A percentile compares a stretch with the other conserved stretches of the same genome.
Evolutionary conservation across 1,139 yeast species (phyloP).

Genomic region (Taphrina flavorubra): DNA sequence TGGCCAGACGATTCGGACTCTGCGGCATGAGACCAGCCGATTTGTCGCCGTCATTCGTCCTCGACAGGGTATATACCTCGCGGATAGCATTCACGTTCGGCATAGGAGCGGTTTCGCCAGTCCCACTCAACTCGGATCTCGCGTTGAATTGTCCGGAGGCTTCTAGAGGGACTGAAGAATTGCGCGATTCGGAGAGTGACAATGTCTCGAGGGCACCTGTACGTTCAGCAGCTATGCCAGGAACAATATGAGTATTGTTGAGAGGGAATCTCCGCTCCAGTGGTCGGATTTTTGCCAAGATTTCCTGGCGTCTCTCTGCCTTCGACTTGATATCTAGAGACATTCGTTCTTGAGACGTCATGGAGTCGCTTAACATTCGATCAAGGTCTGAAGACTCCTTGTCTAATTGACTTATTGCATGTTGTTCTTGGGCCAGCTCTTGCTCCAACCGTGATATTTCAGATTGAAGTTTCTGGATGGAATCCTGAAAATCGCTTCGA

Average conservation of each 20-base stretch:
- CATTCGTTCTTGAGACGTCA: neutral
- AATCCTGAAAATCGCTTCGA: neutral
- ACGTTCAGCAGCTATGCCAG: neutral
- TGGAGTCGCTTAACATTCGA: neutral
- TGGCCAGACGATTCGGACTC: too few relatives aligned
- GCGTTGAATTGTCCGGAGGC: too few relatives aligned
- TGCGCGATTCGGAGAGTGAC: too few relatives aligned
- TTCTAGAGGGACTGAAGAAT: too few relatives aligned
- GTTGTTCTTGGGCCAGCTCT: constrained; percentile 13
- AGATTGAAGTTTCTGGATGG: neutral
- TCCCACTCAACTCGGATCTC: too few relatives aligned
- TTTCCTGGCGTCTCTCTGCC: neutral
- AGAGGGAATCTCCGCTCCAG: neutral
- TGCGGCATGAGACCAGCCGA: too few relatives aligned
- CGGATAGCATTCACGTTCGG: too few relatives aligned
- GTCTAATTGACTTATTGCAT: neutral
- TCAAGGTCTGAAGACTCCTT: neutral
- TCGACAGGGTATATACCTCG: too few relatives aligned
- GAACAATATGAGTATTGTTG: neutral
- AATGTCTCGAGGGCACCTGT: too few relatives aligned
- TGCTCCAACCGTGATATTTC: constrained; percentile 20
- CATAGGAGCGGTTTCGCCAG: too few relatives aligned
- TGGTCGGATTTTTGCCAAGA: neutral
- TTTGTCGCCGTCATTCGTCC: too few relatives aligned
- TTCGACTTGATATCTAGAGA: neutral